Conservation (phyloP, 2,329 filamentous ascomycete species). For the Penicillium sp. region DNA sequence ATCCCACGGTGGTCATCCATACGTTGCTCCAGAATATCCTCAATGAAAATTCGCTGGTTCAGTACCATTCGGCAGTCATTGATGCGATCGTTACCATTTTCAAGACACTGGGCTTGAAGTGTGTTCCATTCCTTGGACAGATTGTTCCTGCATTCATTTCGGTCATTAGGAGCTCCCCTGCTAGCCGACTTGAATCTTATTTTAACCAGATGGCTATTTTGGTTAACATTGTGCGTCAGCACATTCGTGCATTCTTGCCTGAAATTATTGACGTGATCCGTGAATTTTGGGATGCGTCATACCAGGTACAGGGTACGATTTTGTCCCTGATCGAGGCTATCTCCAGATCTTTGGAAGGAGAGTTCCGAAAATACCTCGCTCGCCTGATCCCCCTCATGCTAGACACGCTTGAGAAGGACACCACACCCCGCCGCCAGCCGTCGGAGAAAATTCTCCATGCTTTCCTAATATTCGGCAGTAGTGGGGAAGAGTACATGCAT, state of each 20-base stretch:
- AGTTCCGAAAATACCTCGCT: conserved; percentile 96
- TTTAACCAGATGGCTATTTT: conserved; percentile 95
- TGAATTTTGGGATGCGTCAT: conserved; percentile 85
- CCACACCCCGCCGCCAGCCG: conserved; percentile 73
- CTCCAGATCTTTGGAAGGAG: conserved; percentile 88
- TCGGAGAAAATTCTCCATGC: conserved; percentile 93
- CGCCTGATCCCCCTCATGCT: conserved; percentile 91
- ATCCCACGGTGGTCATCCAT: conserved; percentile 96
- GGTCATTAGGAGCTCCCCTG: conserved; percentile 82
- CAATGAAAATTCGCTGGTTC: conserved; percentile 84
- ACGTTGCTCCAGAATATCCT: conserved; percentile 85
- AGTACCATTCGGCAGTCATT: conserved; percentile 92
- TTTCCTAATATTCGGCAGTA: conserved; percentile 93
- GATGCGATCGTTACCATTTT: conserved; percentile 99
- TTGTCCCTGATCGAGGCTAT: conserved; percentile 92
- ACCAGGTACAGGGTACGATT: conserved; percentile 87
- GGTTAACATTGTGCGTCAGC: conserved; percentile 93
- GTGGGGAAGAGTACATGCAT: conserved; percentile 98
- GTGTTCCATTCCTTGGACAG: conserved; percentile 89
- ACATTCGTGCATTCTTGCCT: conserved; percentile 88
- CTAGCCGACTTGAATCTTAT: conserved; percentile 85
- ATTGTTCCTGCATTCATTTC: conserved; percentile 93
- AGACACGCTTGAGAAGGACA: conserved; percentile 86
- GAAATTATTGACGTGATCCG: conserved; percentile 85
- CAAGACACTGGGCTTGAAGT: conserved; percentile 92